Evolutionary conservation across 495 filamentous ascomycete genomes (phyloP), one percentile per base, ranked within the genome.

Genomic region (Penicillium roqueforti): DNA sequence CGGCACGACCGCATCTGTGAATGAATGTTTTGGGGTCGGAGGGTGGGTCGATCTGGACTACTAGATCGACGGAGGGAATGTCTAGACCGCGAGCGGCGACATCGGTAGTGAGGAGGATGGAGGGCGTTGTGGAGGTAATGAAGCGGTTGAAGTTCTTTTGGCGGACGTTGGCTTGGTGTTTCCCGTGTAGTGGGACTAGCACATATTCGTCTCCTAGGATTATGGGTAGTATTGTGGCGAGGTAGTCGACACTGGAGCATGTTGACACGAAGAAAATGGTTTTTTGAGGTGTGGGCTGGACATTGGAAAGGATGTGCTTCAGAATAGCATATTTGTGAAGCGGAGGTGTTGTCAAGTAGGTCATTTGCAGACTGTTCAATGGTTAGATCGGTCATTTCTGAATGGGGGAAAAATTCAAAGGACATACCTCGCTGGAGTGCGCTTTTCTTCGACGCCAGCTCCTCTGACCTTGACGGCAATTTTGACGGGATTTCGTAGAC

Each of bases 181-280:
- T 96, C 32, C 93, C 93, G 61, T 98, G 93, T 1, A 98, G 79
- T 6, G 92, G 85, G 19, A 93, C 77, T 6, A 95, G 71, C 14
- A 76, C 74, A 61, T 89, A 88, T 2, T 74, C 69, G 23, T 75
- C 65, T 16, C 80, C 79, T 7, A 82, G 63, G 6, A 80, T 71
- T 13, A 95, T 74, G 0, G 88, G 86, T 25, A 97, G 77, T 14
- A 95, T 78, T 52, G 86, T 77, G 23, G 87, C 79, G 61, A 92
- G 91, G 68, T 96, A 97, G 68, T 97, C 93, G 20, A 97, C 95
- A n/a, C 86, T 87, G 22, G 89, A 89, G 62, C 95, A 96, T 34
- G 91, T 97, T 16, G 92, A 93, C 31, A 97, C 81, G 68, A 96
- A 98, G 61, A 96, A 76, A 51, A 98, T 97, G n/a, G 84, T 83